Conservation (phyloP, 2,329 filamentous ascomycete genomes). For the Microdochium trichocladiopsis region DNA sequence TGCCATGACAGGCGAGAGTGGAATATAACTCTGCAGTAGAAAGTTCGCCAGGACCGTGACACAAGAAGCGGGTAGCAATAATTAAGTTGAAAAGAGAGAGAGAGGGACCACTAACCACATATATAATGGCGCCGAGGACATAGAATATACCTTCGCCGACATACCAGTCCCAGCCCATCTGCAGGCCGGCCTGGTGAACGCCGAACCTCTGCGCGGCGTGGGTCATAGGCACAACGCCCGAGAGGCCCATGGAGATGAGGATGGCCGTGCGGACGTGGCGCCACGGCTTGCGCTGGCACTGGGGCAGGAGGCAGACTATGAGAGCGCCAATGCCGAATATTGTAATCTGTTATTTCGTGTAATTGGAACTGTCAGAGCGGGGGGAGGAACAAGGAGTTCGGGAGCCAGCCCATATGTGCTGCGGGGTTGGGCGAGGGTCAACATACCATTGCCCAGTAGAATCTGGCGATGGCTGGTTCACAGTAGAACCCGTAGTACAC, state of each 20-base stretch:
- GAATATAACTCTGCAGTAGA: no score
- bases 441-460: constrained; percentile 28
- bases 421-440: no score
- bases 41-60: neutral
- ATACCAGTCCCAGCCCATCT: neutral
- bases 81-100: neutral
- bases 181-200: neutral
- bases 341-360: neutral
- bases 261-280: neutral
- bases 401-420: no score
- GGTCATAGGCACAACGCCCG: neutral
- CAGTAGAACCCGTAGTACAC: constrained; percentile 33
- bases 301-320: neutral
- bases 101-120: neutral
- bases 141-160: neutral
- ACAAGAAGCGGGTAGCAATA: neutral
- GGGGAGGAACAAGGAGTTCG: no score
- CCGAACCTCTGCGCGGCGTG: neutral
- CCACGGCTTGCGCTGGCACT: neutral
- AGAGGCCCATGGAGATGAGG: neutral
- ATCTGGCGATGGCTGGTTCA: constrained; percentile 18
- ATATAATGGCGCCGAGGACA: neutral
- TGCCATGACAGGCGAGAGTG: no score
- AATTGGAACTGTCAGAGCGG: no score
- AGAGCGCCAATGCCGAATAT: neutral